Base-by-base conservation (phyloP, 78 protist genomes). In the Emiliania huxleyi region DNA sequence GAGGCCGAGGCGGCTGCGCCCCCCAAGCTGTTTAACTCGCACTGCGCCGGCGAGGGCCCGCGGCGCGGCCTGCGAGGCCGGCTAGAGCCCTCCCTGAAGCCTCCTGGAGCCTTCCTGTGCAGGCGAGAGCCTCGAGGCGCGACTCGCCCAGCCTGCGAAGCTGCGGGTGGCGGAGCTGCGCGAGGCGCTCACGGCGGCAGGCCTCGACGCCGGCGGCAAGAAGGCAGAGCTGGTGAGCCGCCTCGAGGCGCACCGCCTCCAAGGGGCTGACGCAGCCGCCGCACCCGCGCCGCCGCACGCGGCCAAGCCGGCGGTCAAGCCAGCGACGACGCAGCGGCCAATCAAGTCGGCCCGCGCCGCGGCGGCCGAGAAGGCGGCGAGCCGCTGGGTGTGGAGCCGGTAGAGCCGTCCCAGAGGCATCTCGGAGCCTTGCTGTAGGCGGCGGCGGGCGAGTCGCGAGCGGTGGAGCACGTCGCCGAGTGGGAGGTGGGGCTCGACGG, bases 401-500 rank as follows among this genome's bases (percentile, higher is more conserved):
- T n/a, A n/a, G n/a, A n/a, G n/a, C n/a, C n/a, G n/a, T n/a, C n/a
- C n/a, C n/a, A n/a, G n/a, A n/a, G n/a, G n/a, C n/a, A n/a, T n/a
- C n/a, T n/a, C n/a, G n/a, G n/a, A n/a, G n/a, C n/a, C n/a, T n/a
- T n/a, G n/a, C n/a, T n/a, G n/a, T n/a, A n/a, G n/a, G n/a, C n/a
- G 29, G 43, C 23, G 15, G 87, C 33, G 45, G 46, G 46, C 29
- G 87, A 77, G 87, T 15, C 18, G 29, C 48, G 48, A 1, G 87
- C 87, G 48, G 87, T 77, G 29, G 87, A 77, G 87, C 87, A 77
- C 87, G 33, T 77, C 46, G 87, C 87, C 3, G 87, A 77, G 83
- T 6, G 2, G 4, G 73, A 62, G 73, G 73, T 52, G n/a, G n/a
- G n/a, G n/a, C n/a, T n/a, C n/a, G n/a, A n/a, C n/a, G n/a, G n/a